Evolutionary conservation across 1,139 yeast genomes (phyloP).

Genomic region (Pichia norvegensis): DNA sequence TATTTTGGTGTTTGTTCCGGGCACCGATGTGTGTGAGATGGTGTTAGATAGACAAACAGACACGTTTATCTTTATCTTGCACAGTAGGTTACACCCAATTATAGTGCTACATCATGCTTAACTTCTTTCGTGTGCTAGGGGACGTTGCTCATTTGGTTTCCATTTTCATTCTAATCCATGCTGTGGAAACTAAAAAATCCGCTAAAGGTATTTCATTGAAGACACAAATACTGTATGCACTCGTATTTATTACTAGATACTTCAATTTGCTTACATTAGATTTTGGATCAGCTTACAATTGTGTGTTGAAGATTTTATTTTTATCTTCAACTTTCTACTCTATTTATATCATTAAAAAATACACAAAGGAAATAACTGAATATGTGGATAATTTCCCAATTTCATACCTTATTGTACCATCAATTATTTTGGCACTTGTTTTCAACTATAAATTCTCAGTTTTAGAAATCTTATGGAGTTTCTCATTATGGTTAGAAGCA

Average conservation of each 20-base stretch:
- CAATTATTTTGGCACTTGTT: conserved; percentile 51
- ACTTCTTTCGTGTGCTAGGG: conserved; percentile 32
- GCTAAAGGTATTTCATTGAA: conserved; percentile 82
- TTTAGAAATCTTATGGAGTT: conserved; percentile 65
- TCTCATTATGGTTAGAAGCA: conserved; percentile 80
- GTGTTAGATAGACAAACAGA: too few relatives aligned
- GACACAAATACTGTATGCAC: conserved; percentile 71
- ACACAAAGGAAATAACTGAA: conserved; percentile 42
- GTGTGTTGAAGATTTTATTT: conserved; percentile 74
- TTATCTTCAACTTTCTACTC: conserved; percentile 70
- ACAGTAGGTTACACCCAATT: neutral
- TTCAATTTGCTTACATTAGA: conserved; percentile 51
- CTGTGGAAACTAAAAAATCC: conserved; percentile 58
- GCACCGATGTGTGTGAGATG: too few relatives aligned
- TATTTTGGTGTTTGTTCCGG: neutral
- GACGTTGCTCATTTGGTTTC: conserved; percentile 82
- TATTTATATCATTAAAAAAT: conserved; percentile 62
- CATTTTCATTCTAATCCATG: conserved; percentile 63
- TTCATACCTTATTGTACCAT: conserved; percentile 60
- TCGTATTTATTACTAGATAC: conserved; percentile 70
- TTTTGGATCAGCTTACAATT: conserved; percentile 63
- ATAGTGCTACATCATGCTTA: conserved; percentile 17
- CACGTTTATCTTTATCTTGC: too few relatives aligned
- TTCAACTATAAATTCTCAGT: conserved; percentile 60
- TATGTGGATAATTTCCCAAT: conserved; percentile 68